A percentile compares a stretch with the other conserved stretches of the same genome.
These are phyloP conservation scores for Lasiodiplodia sp. DNA, from an alignment of 2,329 filamentous ascomycete species.

Conservation along the genomic window DNA sequence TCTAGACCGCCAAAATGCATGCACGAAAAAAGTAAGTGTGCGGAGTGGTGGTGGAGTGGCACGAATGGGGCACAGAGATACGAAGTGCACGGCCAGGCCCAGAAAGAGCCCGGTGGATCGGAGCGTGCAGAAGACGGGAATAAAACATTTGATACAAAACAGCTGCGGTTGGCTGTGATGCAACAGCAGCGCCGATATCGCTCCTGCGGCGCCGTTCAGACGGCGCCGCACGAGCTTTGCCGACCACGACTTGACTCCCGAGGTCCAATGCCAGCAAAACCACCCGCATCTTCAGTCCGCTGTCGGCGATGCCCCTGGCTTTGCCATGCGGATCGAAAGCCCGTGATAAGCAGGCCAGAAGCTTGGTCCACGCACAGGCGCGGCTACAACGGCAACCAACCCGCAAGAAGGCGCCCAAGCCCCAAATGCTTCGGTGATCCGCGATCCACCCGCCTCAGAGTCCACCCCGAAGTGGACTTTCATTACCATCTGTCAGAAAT, in stretches of 20 bases:
- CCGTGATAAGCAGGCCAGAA: neutral
- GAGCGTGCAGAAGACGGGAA: neutral
- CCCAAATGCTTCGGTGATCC: constrained; percentile 4
- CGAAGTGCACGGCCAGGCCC: constrained; percentile 1
- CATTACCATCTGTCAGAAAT: constrained; percentile 9
- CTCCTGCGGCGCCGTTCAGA: neutral
- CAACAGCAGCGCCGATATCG: constrained; percentile 14
- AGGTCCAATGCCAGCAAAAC: neutral
- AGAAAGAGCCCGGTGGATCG: neutral
- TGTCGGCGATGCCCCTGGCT: neutral
- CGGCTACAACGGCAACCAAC: neutral
- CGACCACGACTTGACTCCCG: neutral
- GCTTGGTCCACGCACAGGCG: neutral
- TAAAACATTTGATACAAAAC: constrained; percentile 9
- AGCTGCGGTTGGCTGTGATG: neutral
- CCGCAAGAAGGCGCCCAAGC: neutral
- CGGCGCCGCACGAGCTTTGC: neutral
- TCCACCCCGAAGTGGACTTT: neutral
- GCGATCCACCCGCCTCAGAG: constrained; percentile 20
- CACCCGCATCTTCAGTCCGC: neutral
- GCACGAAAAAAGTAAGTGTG: constrained; percentile 2
- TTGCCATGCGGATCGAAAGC: neutral
- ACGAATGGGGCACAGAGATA: neutral
- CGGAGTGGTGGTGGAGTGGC: neutral
- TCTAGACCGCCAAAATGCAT: constrained; percentile 20